Conservation (phyloP, 2,329 filamentous ascomycete genomes). For the Neodidymelliopsis sp. region DNA sequence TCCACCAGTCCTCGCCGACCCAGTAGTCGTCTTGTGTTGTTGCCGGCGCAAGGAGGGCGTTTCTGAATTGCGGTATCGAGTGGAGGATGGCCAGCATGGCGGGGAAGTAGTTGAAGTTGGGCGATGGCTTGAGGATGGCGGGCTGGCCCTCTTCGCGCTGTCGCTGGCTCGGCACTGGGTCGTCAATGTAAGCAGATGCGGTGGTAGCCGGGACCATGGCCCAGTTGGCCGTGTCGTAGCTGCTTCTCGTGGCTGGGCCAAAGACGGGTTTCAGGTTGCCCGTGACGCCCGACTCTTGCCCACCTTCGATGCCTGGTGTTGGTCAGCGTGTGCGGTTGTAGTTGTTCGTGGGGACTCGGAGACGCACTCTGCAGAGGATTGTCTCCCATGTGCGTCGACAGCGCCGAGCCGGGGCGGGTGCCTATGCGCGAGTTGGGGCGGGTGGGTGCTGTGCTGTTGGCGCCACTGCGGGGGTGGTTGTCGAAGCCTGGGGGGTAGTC, state of each 20-base stretch:
- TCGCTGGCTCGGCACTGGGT: slow-evolving; percentile 60
- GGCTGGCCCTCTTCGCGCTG: slow-evolving; percentile 59
- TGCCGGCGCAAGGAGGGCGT: slow-evolving; percentile 61
- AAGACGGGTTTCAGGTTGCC: slow-evolving; percentile 55
- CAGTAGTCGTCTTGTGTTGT: slow-evolving; percentile 60
- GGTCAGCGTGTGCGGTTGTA: slow-evolving; percentile 24
- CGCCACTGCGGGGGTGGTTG: slow-evolving; percentile 41
- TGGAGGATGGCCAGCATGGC: slow-evolving; percentile 68
- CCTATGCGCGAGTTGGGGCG: slow-evolving; percentile 44
- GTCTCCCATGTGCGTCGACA: slow-evolving; percentile 42
- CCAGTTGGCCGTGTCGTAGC: slow-evolving; percentile 64
- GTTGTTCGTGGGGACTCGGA: background rate
- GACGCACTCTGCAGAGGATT: slow-evolving; percentile 45
- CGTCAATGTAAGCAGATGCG: slow-evolving; percentile 59
- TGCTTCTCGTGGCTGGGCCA: slow-evolving; percentile 61
- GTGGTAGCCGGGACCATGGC: slow-evolving; percentile 61
- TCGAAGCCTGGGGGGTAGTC: slow-evolving; percentile 43
- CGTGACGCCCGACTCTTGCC: slow-evolving; percentile 64
- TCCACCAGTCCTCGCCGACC: slow-evolving; percentile 68
- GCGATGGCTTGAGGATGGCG: slow-evolving; percentile 64
- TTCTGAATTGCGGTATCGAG: slow-evolving; percentile 65
- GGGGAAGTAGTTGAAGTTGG: slow-evolving; percentile 62
- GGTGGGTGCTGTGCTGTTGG: slow-evolving; percentile 45
- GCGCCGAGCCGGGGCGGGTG: slow-evolving; percentile 41
- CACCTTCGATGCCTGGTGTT: slow-evolving; percentile 38